Percentiles rank a stretch among this genome's conserved stretches.
phyloP scores from a whole-genome alignment of 2,329 filamentous ascomycete species.

The Diaporthe ampelina region DNA sequence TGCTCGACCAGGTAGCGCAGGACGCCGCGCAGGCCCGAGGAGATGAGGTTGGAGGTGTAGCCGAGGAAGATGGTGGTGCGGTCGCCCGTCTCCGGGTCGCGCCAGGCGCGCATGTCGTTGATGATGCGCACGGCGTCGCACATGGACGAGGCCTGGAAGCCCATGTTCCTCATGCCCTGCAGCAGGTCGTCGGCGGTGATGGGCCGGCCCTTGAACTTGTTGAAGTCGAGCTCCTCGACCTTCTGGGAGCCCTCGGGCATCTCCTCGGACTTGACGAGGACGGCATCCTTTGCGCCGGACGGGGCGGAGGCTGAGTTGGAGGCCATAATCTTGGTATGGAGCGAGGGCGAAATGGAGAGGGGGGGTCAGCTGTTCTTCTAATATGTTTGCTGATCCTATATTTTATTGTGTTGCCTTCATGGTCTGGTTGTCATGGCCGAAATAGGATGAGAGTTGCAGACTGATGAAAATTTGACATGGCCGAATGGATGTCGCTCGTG shows the following conservation, averaged over 20 bases:
- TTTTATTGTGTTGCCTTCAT: neutral
- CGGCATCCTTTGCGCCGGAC: constrained; percentile 79
- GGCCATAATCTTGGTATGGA: constrained; percentile 47
- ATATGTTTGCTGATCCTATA: neutral
- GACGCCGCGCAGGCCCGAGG: constrained; percentile 91
- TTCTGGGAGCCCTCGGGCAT: constrained; percentile 83
- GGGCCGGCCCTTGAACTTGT: constrained; percentile 79
- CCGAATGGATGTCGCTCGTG: neutral
- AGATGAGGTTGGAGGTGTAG: constrained; percentile 98
- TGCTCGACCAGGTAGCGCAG: constrained; percentile 94
- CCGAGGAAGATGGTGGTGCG: constrained; percentile 95
- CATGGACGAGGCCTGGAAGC: constrained; percentile 79
- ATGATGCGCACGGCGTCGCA: constrained; percentile 92
- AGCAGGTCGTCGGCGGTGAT: constrained; percentile 91
- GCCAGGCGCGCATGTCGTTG: constrained; percentile 92
- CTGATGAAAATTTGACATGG: constrained; percentile 37
- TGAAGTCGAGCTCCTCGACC: constrained; percentile 94
- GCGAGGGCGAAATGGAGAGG: neutral
- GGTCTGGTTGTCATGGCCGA: neutral
- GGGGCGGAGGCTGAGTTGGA: constrained; percentile 62
- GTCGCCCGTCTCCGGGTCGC: constrained; percentile 82
- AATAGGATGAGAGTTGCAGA: constrained; percentile 10
- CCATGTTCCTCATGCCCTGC: constrained; percentile 86
- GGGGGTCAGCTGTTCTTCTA: neutral
- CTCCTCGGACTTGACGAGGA: constrained; percentile 86